These are phyloP conservation scores for Ogataea nitratoaversa DNA, from an alignment of 805 yeast species.

Conservation along the genomic window DNA sequence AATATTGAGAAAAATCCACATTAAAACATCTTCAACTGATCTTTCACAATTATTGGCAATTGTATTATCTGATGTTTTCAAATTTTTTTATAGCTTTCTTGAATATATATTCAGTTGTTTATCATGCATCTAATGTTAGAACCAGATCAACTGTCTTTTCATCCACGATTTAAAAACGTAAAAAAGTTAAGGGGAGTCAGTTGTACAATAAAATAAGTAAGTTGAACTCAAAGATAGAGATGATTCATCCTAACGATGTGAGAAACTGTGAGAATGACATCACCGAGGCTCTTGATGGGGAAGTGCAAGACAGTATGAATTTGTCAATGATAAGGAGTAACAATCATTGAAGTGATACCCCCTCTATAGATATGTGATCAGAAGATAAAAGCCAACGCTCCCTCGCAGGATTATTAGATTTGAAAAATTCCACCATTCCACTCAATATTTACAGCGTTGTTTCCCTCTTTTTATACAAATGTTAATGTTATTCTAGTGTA, in stretches of 20 bases:
- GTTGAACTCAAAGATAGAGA: background rate
- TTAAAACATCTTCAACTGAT: conserved; percentile 29
- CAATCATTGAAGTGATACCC: no score
- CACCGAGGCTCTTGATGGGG: conserved; percentile 13
- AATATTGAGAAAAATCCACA: conserved; percentile 46
- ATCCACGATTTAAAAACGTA: conserved; percentile 17
- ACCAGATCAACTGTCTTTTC: conserved; percentile 9
- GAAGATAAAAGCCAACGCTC: no score
- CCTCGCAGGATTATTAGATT: no score
- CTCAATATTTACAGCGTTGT: no score
- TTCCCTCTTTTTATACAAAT: no score
- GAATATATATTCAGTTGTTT: conserved; percentile 17
- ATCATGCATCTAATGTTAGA: conserved; percentile 21
- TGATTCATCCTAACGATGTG: no score
- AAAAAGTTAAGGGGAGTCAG: conserved; percentile 10
- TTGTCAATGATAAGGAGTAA: no score
- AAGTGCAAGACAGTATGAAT: conserved; percentile 1
- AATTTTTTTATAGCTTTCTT: conserved; percentile 10
- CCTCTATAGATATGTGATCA: no score
- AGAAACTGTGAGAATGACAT: conserved; percentile 7
- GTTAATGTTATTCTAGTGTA: no score
- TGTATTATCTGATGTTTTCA: conserved; percentile 11
- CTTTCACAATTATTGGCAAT: conserved; percentile 18
- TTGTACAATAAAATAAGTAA: conserved; percentile 1
- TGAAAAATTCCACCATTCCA: no score